phyloP scores from a whole-genome alignment of 352 stramenopile genomes.

The Globisporangium takayamanum region DNA sequence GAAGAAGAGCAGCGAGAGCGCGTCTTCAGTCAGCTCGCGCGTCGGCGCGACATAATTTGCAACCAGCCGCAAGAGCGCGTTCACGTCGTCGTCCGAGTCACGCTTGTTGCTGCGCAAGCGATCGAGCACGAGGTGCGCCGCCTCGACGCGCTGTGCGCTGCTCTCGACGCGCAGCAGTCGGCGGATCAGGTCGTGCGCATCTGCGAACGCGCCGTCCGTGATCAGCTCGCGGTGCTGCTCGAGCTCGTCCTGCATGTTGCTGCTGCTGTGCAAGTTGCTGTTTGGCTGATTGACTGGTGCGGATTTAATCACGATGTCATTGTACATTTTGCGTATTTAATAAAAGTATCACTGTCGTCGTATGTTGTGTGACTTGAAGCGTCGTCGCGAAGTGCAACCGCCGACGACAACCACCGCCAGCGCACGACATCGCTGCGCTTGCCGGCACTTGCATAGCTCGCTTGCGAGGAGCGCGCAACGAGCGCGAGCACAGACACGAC shows the following conservation, averaged over 20 bases:
- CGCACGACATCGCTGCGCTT: too few relatives aligned
- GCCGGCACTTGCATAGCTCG: too few relatives aligned
- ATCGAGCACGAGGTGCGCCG: constrained; percentile 59
- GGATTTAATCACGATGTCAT: too few relatives aligned
- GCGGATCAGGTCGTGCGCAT: constrained; percentile 41
- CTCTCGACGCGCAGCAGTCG: constrained; percentile 48
- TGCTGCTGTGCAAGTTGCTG: not conserved
- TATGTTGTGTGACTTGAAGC: not conserved
- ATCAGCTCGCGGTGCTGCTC: constrained; percentile 36
- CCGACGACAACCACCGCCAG: not conserved
- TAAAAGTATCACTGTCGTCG: too few relatives aligned
- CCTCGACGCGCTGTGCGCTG: constrained; percentile 32
- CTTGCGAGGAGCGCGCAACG: too few relatives aligned
- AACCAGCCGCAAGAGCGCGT: constrained; percentile 66
- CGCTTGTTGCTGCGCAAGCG: constrained; percentile 40
- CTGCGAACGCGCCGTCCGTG: constrained; percentile 32
- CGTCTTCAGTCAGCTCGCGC: constrained; percentile 63
- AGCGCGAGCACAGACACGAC: too few relatives aligned
- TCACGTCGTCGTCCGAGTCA: constrained; percentile 63
- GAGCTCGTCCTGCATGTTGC: constrained; percentile 10
- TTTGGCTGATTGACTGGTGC: not conserved
- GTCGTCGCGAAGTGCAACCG: not conserved
- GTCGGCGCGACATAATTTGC: constrained; percentile 69
- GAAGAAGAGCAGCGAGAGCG: constrained; percentile 64
- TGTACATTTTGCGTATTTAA: too few relatives aligned